A percentile compares a stretch with the other conserved stretches of the same genome.
phyloP scores from a whole-genome alignment of 345 rosid species.

The Aurinia saxatilis region DNA sequence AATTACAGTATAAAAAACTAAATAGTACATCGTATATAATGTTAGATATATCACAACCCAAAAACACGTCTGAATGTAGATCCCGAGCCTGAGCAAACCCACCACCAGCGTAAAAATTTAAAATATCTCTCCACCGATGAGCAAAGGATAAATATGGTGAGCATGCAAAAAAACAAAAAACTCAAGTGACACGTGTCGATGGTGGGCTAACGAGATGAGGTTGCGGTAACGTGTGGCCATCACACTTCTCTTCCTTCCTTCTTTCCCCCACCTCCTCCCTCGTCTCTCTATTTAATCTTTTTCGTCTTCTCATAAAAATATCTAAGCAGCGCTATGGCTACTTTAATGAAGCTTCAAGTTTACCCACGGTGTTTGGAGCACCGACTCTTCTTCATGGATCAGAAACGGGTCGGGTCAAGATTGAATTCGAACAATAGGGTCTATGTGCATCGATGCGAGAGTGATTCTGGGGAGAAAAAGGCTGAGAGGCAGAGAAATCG shows the following conservation, averaged over 20 bases:
- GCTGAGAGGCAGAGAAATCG: slow-evolving; percentile 22
- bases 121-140: background rate
- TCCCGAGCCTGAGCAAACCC: background rate
- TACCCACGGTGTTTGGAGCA: slow-evolving; percentile 38
- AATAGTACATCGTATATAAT: too few relatives aligned
- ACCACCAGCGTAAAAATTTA: background rate
- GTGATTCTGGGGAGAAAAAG: slow-evolving; percentile 33
- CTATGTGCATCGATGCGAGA: slow-evolving; percentile 32
- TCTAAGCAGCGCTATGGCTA: slow-evolving; percentile 36
- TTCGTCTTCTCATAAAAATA: background rate
- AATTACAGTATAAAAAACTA: too few relatives aligned
- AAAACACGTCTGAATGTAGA: background rate
- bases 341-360: slow-evolving; percentile 46
- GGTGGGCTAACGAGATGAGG: slow-evolving; percentile 41
- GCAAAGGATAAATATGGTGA: background rate
- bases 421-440: slow-evolving; percentile 32
- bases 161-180: background rate
- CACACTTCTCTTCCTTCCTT: slow-evolving; percentile 44
- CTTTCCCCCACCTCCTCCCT: slow-evolving; percentile 4
- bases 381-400: slow-evolving; percentile 33
- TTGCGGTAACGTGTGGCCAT: slow-evolving; percentile 84
- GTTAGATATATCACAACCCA: too few relatives aligned
- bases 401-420: slow-evolving; percentile 25
- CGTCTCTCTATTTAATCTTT: slow-evolving; percentile 19
- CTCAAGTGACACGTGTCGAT: slow-evolving; percentile 43